Conservation (phyloP, 768 basidiomycete genomes). For the Mycena venus region DNA sequence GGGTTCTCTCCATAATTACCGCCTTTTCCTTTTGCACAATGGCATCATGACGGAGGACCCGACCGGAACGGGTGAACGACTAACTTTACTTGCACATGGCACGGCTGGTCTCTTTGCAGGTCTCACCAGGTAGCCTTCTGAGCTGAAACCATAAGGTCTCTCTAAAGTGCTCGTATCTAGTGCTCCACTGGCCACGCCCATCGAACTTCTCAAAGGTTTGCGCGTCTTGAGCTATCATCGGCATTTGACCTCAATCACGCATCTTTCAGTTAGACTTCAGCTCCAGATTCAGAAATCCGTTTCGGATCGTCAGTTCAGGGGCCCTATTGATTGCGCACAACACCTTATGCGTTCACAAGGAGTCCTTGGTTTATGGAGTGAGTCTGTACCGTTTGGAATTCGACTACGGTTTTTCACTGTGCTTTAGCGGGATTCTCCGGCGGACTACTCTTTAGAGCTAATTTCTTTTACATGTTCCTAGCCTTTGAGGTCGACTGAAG, state of each 20-base stretch:
- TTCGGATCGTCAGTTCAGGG: slow-evolving; percentile 70
- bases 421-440: slow-evolving; percentile 74
- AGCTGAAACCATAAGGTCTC: background rate
- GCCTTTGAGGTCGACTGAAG: slow-evolving; percentile 74
- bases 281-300: slow-evolving; percentile 69
- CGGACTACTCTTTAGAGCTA: slow-evolving; percentile 78
- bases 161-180: slow-evolving; percentile 48
- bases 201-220: slow-evolving; percentile 82
- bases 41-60: slow-evolving; percentile 68
- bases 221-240: background rate
- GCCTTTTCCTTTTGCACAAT: slow-evolving; percentile 66
- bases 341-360: slow-evolving; percentile 77
- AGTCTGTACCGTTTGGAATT: background rate
- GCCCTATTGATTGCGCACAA: slow-evolving; percentile 74
- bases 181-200: slow-evolving; percentile 79
- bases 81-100: slow-evolving; percentile 76
- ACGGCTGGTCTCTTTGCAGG: slow-evolving; percentile 78
- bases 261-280: slow-evolving; percentile 70
- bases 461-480: slow-evolving; percentile 87
- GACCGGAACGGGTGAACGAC: slow-evolving; percentile 61
- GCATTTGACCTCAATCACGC: slow-evolving; percentile 10
- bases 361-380: slow-evolving; percentile 70
- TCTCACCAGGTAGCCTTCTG: slow-evolving; percentile 68
- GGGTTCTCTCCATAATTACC: slow-evolving; percentile 81
- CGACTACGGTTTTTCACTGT: background rate